Evolutionary conservation across 352 stramenopile genomes (phyloP), one percentile per base, ranked within the genome.

Genomic region (Phytopythium helicoides): DNA sequence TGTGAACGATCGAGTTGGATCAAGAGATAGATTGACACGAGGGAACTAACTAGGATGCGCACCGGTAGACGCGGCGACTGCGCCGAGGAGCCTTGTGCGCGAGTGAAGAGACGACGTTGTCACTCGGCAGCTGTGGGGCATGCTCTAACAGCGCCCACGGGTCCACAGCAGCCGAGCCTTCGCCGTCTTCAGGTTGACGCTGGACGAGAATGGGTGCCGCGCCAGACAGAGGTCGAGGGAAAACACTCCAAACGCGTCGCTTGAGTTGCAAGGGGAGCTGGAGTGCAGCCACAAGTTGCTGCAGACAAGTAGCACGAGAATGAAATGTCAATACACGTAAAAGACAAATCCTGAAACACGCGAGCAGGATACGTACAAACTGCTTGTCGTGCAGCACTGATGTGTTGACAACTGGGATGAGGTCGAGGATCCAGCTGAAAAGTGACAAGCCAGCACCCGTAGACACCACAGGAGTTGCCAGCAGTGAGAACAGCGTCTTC

Each of bases 371-470:
- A 86, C 82, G 40, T 79, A 93, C 83, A 46, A 80, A 88, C 64
- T 89, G 78, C 37, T 84, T 81, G 41, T 86, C 73, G 21, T 90
- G 74, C 6, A 90, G 71, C 10, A 93, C 73, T 2, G 78, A 87
- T 3, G 76, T 77, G 47, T 83, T 86, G 40, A 93, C 67, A 38
- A 88, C 61, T 15, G 82, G 83, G 56, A 95, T 86, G 52, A 95
- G 62, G 59, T 95, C 85, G 41, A 95, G 51, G 47, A 93, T 93
- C 85, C 85, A 95, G 52, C 75, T 87, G 50, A 95, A 95, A 6
- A 95, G 75, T 26, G 85, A 89, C 10, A 90, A 47, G 1, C 85
- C 82, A 0, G 71, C 62, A 28, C 71, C 82, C 35, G 61, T 72
- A 14, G 68, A 76, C 16, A 88, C 73, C 25, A 68, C 63, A n/a